Conservation (phyloP, 768 basidiomycete species). For the Calocybe gangraenosa region DNA sequence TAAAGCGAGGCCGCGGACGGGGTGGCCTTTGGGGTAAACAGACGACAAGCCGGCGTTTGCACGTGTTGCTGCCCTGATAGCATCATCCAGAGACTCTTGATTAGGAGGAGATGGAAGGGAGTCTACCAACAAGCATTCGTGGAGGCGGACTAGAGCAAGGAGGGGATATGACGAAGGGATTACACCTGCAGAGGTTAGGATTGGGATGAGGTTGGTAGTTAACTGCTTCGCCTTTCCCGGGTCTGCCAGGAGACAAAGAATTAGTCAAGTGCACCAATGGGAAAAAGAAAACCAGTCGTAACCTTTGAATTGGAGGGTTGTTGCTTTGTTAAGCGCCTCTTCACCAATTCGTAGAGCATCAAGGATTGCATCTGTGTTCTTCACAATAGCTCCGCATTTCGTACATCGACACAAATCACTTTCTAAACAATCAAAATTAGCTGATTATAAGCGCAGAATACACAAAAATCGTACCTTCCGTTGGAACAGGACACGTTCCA, state of each 20-base stretch:
- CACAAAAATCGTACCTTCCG: slow-evolving; percentile 42
- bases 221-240: slow-evolving; percentile 51
- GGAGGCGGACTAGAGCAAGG: slow-evolving; percentile 68
- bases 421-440: slow-evolving; percentile 31
- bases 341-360: slow-evolving; percentile 68
- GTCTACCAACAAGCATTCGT: slow-evolving; percentile 61
- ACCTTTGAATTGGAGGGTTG: slow-evolving; percentile 58
- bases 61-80: slow-evolving; percentile 53
- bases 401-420: slow-evolving; percentile 43
- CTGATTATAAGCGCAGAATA: neutral
- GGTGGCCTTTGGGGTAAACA: slow-evolving; percentile 65
- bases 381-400: slow-evolving; percentile 48
- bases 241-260: slow-evolving; percentile 49
- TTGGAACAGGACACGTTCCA: slow-evolving; percentile 55
- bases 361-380: slow-evolving; percentile 46
- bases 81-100: slow-evolving; percentile 57
- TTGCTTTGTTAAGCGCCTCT: slow-evolving; percentile 74
- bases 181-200: slow-evolving; percentile 54
- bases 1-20: slow-evolving; percentile 67
- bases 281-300: too few relatives aligned
- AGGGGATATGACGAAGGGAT: slow-evolving; percentile 74
- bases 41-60: slow-evolving; percentile 47
- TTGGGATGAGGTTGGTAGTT: slow-evolving; percentile 61
- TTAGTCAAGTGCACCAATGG: slow-evolving; percentile 3
- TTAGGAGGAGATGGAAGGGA: slow-evolving; percentile 36